Evolutionary conservation across 257 asterid species (phyloP), one percentile per base, ranked within the genome.

Genomic region (Scutellaria barbata): DNA sequence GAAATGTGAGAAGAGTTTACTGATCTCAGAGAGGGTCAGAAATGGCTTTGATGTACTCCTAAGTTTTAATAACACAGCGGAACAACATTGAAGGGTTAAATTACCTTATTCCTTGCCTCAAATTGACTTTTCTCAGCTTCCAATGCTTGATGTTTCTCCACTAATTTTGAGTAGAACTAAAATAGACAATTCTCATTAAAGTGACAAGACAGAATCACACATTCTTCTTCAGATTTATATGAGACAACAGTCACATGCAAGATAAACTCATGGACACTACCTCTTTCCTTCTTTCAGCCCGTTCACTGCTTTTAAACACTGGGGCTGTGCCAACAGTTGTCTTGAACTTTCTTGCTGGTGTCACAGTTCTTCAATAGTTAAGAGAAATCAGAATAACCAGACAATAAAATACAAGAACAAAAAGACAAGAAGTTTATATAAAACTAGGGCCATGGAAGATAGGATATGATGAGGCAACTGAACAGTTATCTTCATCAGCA

Each of bases 251-350:
- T 69, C 2, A 60, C 40, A 13, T 13, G 56, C 56, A 65, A 58
- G 56, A 65, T 54, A 35, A 52, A 55, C 14, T 13, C 37, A 64
- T 52, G 30, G 20, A 68, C 14, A 14, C 12, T 87, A 91, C 97
- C 95, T 89, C 85, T 83, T 86, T 91, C 83, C 97, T 86, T 83
- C 86, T 89, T 84, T 83, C 91, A 73, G 96, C 92, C 35, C 97
- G 97, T 74, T 74, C 84, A 41, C 84, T 84, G 85, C 90, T 84
- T 86, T 83, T 87, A 76, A 91, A 89, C 18, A 64, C 41, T 3
- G 97, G 97, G n/a, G 90, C 89, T 61, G 87, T 68, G 55, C 83
- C 85, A 60, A 79, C 79, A 50, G 92, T 87, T 66, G 77, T 39
- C 84, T 82, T 84, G 74, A 79, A 67, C 82, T 85, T 89, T 68